Evolutionary conservation across 2,329 filamentous ascomycete genomes (phyloP).

Genomic region (Tolypocladium ophioglossoides): DNA sequence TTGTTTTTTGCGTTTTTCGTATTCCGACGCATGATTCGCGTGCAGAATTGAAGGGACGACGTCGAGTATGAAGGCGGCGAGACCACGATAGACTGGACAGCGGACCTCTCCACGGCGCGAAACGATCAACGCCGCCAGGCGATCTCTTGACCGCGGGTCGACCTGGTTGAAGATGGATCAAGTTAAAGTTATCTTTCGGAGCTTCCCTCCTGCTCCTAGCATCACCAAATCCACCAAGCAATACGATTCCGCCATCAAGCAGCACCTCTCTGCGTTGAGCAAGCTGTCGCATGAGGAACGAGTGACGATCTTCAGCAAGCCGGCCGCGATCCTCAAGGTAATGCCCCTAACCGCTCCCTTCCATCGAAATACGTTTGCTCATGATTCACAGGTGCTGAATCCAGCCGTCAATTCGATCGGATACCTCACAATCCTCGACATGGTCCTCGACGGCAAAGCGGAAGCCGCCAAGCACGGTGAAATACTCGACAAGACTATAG

Average conservation of each 20-base stretch:
- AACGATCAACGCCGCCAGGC: neutral
- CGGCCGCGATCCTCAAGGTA: slow-evolving; percentile 31
- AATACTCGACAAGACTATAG: slow-evolving; percentile 29
- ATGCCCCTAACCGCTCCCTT: neutral
- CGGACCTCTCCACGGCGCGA: neutral
- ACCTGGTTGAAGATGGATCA: slow-evolving; percentile 18
- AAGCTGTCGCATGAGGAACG: slow-evolving; percentile 24
- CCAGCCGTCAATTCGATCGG: slow-evolving; percentile 40
- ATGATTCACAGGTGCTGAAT: slow-evolving; percentile 29
- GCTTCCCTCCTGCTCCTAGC: slow-evolving; percentile 26
- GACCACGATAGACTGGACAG: neutral
- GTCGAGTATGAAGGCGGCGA: neutral
- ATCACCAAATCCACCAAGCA: slow-evolving; percentile 15
- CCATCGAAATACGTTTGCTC: neutral
- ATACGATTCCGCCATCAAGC: slow-evolving; percentile 29
- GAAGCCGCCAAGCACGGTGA: slow-evolving; percentile 13
- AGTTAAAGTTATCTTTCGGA: slow-evolving; percentile 21
- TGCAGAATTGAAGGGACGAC: neutral
- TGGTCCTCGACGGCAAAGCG: slow-evolving; percentile 18
- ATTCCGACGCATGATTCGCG: neutral
- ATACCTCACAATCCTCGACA: slow-evolving; percentile 36
- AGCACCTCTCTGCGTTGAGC: slow-evolving; percentile 27
- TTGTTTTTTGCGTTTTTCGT: neutral
- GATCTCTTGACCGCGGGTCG: neutral
- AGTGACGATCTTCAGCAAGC: slow-evolving; percentile 20